Base-by-base conservation (phyloP, 306 rosid species). In the Ammopiptanthus mongolicus region DNA sequence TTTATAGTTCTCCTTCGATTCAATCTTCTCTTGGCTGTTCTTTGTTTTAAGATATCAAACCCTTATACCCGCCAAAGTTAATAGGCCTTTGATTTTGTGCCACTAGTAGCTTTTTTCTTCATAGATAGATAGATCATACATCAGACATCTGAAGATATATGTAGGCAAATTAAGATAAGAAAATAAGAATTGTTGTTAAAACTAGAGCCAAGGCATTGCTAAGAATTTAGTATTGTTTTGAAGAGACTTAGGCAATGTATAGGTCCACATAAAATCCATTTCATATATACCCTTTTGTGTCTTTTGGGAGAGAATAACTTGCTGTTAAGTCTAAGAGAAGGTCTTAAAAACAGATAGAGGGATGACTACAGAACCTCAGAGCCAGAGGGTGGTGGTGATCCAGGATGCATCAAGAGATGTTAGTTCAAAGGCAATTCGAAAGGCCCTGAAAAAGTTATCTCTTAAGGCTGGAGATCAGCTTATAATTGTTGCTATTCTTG, bases 381-480 rank as follows among this genome's bases (percentile, higher is more conserved):
- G 67, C 55, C 81, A 85, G 65, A 89, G 70, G 75, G 83, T 88
- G 18, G 83, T 91, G 86, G 90, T 88, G 90, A 84, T 89, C 78
- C 91, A 89, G 36, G 94, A 90, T 66, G 89, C 92, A 76, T 81
- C 96, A 58, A 89, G 78, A 79, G 84, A 87, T 51, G 86, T 84
- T 44, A 83, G 92, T 76, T 53, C 60, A 80, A 77, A 65, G 44
- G 86, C 87, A 76, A 80, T 91, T 48, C 36, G 10, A 71, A 72
- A 64, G 75, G 78, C 84, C 83, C 85, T 87, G 71, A 69, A 56
- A 22, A 56, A 63, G 71, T 74, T 82, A 31, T 73, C 87, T 33
- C 84, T 81, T 37, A 79, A 83, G 23, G 78, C 84, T 51, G 91
- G 96, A 77, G 97, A 92, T 88, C 88, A 87, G 61, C 88, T 92